Conservation (phyloP, 805 yeast genomes). For the Maudiozyma saulgeensis region DNA sequence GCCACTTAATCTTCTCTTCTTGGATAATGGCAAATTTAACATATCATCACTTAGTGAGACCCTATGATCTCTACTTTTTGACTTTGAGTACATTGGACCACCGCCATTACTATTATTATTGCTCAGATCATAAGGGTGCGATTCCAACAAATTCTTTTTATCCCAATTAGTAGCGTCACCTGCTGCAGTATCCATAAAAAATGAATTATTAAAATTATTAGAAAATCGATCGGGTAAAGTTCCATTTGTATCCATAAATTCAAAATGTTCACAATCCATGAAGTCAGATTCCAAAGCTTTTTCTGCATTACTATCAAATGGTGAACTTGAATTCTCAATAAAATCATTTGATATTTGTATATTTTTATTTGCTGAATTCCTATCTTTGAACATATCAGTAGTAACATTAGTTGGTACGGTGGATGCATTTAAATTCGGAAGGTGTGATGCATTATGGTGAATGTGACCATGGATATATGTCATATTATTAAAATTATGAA, state of each 20-base stretch:
- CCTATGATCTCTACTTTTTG: neutral
- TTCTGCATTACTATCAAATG: neutral
- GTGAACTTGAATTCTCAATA: neutral
- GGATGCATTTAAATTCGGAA: too few relatives aligned
- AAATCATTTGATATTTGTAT: neutral
- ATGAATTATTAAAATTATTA: neutral
- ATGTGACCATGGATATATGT: constrained; percentile 64
- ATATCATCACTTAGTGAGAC: constrained; percentile 10
- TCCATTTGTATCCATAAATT: constrained; percentile 31
- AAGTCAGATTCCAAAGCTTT: neutral
- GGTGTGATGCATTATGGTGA: constrained; percentile 29
- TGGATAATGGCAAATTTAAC: constrained; percentile 9
- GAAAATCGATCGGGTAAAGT: neutral
- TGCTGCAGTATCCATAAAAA: neutral
- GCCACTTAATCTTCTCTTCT: neutral
- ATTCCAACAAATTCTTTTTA: neutral
- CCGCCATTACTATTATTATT: neutral
- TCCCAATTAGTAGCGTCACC: neutral
- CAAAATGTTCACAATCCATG: constrained; percentile 34
- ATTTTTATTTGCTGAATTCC: neutral
- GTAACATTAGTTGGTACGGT: too few relatives aligned
- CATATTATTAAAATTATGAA: constrained; percentile 51
- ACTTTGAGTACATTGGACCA: too few relatives aligned
- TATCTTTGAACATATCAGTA: neutral
- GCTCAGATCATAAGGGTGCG: neutral